phyloP scores from a whole-genome alignment of 257 asterid species.

The Linaria vulgaris region DNA sequence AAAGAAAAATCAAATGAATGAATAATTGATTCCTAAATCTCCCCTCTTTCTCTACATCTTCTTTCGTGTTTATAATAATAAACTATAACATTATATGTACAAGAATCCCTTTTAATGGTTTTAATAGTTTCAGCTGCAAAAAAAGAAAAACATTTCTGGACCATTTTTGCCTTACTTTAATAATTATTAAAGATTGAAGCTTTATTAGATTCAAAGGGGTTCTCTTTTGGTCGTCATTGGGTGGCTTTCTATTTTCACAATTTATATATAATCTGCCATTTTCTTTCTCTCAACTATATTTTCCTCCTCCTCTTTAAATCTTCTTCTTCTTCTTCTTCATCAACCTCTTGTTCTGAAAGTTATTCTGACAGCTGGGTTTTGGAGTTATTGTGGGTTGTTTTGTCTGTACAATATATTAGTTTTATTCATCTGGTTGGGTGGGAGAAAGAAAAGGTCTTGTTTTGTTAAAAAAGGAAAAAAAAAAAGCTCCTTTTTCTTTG shows the following conservation, averaged over 20 bases:
- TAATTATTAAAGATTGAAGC: slow-evolving; percentile 2
- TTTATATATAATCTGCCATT: slow-evolving; percentile 6
- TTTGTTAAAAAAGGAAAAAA: slow-evolving; percentile 1
- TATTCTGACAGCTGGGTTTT: slow-evolving; percentile 6
- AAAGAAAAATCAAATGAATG: slow-evolving; percentile 24
- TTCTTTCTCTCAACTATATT: slow-evolving; percentile 4
- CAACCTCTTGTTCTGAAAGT: too few species aligned
- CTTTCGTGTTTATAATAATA: slow-evolving; percentile 3
- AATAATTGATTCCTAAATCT: slow-evolving; percentile 12
- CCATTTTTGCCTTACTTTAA: not conserved
- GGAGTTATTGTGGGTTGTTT: not conserved
- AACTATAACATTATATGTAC: not conserved
- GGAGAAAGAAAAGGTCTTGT: slow-evolving; percentile 3
- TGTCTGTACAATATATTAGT: slow-evolving; percentile 24
- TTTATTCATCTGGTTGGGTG: slow-evolving; percentile 21
- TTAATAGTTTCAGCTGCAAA: slow-evolving; percentile 25
- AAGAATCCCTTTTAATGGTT: slow-evolving; percentile 2
- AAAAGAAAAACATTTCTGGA: not conserved
- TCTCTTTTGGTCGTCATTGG: slow-evolving; percentile 19
- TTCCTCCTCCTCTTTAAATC: slow-evolving; percentile 16
- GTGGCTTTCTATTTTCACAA: not conserved
- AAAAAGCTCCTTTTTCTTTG: slow-evolving; percentile 3
- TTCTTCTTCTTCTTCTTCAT: not conserved
- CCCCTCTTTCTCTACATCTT: slow-evolving; percentile 5
- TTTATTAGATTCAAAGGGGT: slow-evolving; percentile 23